A percentile compares a stretch with the other conserved stretches of the same genome.
Conservation (phyloP, 2,329 filamentous ascomycete species). For the Botryotinia globosa region DNA sequence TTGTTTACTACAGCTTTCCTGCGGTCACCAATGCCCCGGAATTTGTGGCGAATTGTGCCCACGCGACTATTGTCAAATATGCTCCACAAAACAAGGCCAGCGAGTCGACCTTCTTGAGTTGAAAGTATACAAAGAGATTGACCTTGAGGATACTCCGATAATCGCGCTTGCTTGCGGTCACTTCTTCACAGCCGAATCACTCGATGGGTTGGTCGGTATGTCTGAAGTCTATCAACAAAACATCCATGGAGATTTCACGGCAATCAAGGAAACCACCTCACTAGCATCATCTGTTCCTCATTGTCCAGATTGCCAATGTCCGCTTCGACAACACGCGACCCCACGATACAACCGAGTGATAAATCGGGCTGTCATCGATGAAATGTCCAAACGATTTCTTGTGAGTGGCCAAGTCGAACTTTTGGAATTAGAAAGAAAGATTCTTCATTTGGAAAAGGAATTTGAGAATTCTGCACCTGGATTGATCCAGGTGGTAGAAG, state of each 20-base stretch:
- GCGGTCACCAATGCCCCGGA: constrained; percentile 63
- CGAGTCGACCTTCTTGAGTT: constrained; percentile 57
- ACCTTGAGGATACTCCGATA: constrained; percentile 58
- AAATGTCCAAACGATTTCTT: constrained; percentile 41
- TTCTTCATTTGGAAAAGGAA: constrained; percentile 27
- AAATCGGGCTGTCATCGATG: constrained; percentile 41
- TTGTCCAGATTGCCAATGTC: constrained; percentile 39
- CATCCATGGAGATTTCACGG: constrained; percentile 33
- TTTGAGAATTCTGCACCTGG: constrained; percentile 20
- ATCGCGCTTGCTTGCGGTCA: constrained; percentile 64
- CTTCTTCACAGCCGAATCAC: constrained; percentile 54
- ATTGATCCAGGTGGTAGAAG: not conserved
- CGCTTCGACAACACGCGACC: constrained; percentile 38
- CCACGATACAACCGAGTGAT: constrained; percentile 42
- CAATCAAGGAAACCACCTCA: constrained; percentile 33
- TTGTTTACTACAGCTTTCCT: constrained; percentile 52
- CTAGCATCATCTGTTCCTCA: constrained; percentile 33
- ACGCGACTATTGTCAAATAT: constrained; percentile 54
- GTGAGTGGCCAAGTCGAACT: constrained; percentile 34
- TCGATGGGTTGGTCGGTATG: constrained; percentile 60
- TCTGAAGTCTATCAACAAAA: constrained; percentile 36
- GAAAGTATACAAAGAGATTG: constrained; percentile 53
- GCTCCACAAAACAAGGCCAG: constrained; percentile 44
- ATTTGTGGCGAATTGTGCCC: constrained; percentile 65
- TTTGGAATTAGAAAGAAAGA: constrained; percentile 29